A percentile compares a stretch with the other conserved stretches of the same genome.
Conservation (phyloP, 352 stramenopile species). For the Aphanomyces euteiches region DNA sequence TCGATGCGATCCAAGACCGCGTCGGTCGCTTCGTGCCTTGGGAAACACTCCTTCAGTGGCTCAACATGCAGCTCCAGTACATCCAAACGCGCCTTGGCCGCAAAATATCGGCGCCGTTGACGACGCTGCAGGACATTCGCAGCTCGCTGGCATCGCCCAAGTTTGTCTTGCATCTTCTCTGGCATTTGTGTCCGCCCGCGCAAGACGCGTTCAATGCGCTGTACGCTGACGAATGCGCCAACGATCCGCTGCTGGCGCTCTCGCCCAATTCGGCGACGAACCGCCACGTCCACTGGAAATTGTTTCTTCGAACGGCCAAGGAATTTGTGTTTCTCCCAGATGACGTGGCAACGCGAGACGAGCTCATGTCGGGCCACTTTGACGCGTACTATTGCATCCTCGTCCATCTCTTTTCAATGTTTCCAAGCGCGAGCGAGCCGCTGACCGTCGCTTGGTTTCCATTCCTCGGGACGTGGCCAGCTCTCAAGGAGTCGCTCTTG, state of each 20-base stretch:
- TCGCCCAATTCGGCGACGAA: slow-evolving; percentile 1
- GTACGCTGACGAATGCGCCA: slow-evolving; percentile 40
- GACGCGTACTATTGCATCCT: slow-evolving; percentile 53
- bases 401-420: slow-evolving; percentile 7
- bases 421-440: neutral
- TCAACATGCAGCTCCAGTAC: slow-evolving; percentile 12
- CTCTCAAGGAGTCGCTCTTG: neutral
- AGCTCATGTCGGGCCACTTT: slow-evolving; percentile 70
- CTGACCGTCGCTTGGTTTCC: neutral
- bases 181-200: slow-evolving; percentile 51
- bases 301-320: slow-evolving; percentile 67
- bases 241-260: slow-evolving; percentile 20
- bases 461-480: slow-evolving; percentile 10
- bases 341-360: slow-evolving; percentile 60
- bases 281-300: slow-evolving; percentile 44
- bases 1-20: slow-evolving; percentile 5
- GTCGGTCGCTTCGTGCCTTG: slow-evolving; percentile 16
- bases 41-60: slow-evolving; percentile 15
- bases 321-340: slow-evolving; percentile 50
- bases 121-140: slow-evolving; percentile 57
- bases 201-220: slow-evolving; percentile 51
- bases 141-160: slow-evolving; percentile 50
- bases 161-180: slow-evolving; percentile 72
- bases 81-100: neutral
- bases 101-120: slow-evolving; percentile 36